These are phyloP conservation scores for Mrakia frigida DNA, from an alignment of 768 basidiomycete genomes.

Conservation along the genomic window DNA sequence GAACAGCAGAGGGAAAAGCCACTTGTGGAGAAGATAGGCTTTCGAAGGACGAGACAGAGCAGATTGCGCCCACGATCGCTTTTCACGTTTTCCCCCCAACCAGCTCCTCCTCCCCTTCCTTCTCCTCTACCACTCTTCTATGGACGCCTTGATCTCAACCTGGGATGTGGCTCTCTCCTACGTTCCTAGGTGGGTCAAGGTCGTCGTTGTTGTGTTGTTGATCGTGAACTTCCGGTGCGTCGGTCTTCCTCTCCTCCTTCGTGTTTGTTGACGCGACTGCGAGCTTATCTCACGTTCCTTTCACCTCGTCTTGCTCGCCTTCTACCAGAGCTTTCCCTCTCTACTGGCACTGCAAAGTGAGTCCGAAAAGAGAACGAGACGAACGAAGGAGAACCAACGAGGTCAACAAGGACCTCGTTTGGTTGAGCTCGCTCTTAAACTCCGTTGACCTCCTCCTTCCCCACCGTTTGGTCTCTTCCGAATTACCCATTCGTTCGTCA, in stretches of 20 bases:
- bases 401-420: background rate
- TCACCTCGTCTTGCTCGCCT: background rate
- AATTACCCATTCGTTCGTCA: background rate
- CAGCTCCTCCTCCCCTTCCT: background rate
- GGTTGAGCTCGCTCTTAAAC: background rate
- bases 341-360: background rate
- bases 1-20: too few species aligned
- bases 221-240: slow-evolving; percentile 5
- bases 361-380: background rate
- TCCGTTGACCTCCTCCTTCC: background rate
- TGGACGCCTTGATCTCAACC: background rate
- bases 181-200: slow-evolving; percentile 16
- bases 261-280: background rate
- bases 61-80: too few species aligned
- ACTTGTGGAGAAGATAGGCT: too few species aligned
- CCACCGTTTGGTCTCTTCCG: background rate
- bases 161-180: background rate
- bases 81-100: background rate
- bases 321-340: background rate
- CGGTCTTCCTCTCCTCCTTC: background rate
- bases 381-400: background rate
- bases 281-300: background rate
- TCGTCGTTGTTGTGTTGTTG: background rate
- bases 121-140: background rate
- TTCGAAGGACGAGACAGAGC: too few species aligned